Base-by-base conservation (phyloP, 495 filamentous ascomycete species). In the Recurvomyces mirabilis region DNA sequence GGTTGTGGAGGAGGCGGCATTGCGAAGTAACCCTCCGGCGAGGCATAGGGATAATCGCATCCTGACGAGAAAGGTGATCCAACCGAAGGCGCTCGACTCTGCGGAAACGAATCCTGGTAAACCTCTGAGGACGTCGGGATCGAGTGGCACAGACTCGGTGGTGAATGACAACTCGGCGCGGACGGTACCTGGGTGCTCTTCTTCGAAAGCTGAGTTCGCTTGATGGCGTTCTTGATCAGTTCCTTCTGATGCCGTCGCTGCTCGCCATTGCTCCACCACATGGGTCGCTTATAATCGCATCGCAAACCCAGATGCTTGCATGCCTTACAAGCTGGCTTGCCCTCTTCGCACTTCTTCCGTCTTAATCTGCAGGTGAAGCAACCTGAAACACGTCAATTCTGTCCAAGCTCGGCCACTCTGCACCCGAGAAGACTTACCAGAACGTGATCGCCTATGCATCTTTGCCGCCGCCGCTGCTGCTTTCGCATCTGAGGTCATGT, bases 321-420 rank as follows among this genome's bases (percentile, higher is more conserved):
- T 38, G 89, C 86, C 38, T 75, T 75, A 69, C 91, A 98, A 50
- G 77, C 68, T 28, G 85, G 82, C 54, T 82, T 82, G 41, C 79
- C 81, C 65, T 98, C 91, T 60, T 98, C 89, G 67, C 91, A 96
- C 76, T 98, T 98, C 75, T 98, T 95, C 55, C 91, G 66, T 59
- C 91, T 78, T 49, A 98, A 65, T 56, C 91, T 81, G 70, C 91
- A 98, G 42, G 89, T 96, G 65, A 89, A 98, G 74, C 91, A 98
- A 38, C 91, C 91, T 96, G 62, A 23, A 46, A 38, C 50, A 29
- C 21, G 33, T 30, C 20, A 52, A 30, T 47, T 24, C 14, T 31
- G 42, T 41, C 41, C 32, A 46, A 46, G 42, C 60, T 62, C 48
- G 61, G n/a, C n/a, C n/a, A n/a, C n/a, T n/a, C n/a, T n/a, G n/a